phyloP scores from a whole-genome alignment of 179 eudicot genomes.

The Corrigiola litoralis region DNA sequence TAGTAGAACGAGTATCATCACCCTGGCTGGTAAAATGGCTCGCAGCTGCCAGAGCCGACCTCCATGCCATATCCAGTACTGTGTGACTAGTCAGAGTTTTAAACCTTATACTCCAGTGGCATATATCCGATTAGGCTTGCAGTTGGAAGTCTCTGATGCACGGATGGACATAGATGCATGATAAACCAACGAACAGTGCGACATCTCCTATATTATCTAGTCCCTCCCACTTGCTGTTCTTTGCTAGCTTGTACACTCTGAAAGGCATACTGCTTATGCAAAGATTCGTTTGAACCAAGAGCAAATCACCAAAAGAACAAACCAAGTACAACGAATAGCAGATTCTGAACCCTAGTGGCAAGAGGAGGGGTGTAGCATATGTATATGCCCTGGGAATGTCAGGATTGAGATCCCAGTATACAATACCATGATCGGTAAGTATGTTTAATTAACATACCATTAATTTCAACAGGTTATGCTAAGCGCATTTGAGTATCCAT shows the following conservation, averaged over 20 bases:
- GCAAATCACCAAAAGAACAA: no score
- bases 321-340: no score
- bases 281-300: no score
- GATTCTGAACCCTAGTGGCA: no score
- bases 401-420: no score
- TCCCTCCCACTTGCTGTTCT: background rate
- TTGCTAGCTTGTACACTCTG: background rate
- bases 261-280: background rate
- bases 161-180: background rate
- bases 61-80: background rate
- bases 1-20: background rate
- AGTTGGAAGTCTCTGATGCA: background rate
- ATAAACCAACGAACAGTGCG: slow-evolving; percentile 6
- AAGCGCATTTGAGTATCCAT: no score
- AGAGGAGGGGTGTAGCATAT: no score
- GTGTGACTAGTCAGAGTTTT: background rate
- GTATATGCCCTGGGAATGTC: no score
- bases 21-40: background rate
- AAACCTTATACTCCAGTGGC: background rate
- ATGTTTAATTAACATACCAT: no score
- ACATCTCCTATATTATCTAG: background rate
- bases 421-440: no score
- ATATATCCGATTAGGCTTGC: slow-evolving; percentile 10
- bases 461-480: background rate
- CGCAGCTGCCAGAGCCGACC: no score